Percentiles rank a stretch among this genome's conserved stretches.
phyloP scores from a whole-genome alignment of 176 grass and related monocot species.

The Avena sativa region DNA sequence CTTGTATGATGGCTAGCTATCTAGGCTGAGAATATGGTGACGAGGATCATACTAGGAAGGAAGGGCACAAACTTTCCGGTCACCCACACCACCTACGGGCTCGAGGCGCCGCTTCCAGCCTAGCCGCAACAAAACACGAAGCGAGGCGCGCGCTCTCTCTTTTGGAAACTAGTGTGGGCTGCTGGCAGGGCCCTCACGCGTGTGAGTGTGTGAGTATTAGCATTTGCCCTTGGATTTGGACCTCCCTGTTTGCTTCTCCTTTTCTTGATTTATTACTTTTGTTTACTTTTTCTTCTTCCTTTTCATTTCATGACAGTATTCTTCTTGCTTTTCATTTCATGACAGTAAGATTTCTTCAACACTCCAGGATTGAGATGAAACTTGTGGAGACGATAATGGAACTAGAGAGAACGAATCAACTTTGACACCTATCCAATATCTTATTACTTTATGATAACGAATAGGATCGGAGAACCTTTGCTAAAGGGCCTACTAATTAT shows the following conservation, averaged over 20 bases:
- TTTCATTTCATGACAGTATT: background rate
- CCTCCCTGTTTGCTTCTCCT: conserved; percentile 2
- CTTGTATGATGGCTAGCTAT: background rate
- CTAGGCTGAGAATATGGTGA: background rate
- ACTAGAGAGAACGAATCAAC: background rate
- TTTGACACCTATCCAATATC: background rate
- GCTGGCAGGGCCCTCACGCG: background rate
- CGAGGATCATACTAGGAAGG: background rate
- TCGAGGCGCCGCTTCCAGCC: conserved; percentile 65
- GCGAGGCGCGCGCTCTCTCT: too few species aligned
- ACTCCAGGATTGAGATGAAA: background rate
- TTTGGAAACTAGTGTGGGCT: background rate
- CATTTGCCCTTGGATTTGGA: conserved; percentile 11
- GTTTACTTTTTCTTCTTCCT: background rate
- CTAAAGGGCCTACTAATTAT: background rate
- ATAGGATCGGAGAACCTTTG: background rate
- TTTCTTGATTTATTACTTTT: background rate
- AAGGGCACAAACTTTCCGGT: background rate
- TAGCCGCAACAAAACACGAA: conserved; percentile 21
- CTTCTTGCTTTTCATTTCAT: too few species aligned
- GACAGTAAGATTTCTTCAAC: background rate
- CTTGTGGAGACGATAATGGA: background rate
- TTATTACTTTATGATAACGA: background rate
- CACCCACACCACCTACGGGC: conserved; percentile 21
- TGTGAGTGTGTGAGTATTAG: background rate